Base-by-base conservation (phyloP, 345 rosid species). In the Populus davidiana region DNA sequence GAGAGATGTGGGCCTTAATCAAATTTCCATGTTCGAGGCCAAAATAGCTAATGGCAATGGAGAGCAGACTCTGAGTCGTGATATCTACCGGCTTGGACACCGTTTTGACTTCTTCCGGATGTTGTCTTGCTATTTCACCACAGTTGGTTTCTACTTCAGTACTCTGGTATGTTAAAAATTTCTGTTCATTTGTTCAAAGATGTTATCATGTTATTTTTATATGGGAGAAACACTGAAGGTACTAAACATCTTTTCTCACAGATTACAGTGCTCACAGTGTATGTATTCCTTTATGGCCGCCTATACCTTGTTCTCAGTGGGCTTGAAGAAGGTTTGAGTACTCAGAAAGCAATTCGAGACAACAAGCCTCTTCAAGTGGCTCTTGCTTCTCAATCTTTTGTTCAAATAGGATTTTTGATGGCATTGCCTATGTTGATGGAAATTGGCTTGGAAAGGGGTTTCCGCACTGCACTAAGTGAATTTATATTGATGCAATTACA, bases 361-460 rank as follows among this genome's bases (percentile, higher is more conserved):
- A 96, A 96, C 78, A 88, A 90, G 81, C 93, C 99, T 79, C 93
- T 96, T 75, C 98, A 96, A 84, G 91, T 94, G 80, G 98, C 99
- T 83, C 99, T 96, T 77, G 99, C 97, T 71, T 96, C 99, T 71
- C 99, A 94, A 72, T 90, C 99, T 21, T 90, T 96, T 85, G 99
- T 96, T 72, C 99, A 96, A 86, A 94, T 96, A 79, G 99, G 98
- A 69, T 82, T 90, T 86, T 79, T 96, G 72, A 96, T 91, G 99
- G 97, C 99, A 65, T 84, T 96, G 69, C 99, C 98, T 77, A 96
- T 96, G 99, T 86, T 96, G 82, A 94, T 96, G 99, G 99, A 96
- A 85, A 96, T 94, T 67, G 99, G 98, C 47, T 76, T 96, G 83
- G 99, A 96, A 84, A 88, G 94, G 78, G 99, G 99, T 79, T 94